Percentiles rank a stretch among this genome's conserved stretches.
Conservation (phyloP, 2,329 filamentous ascomycete species). For the Escovopsis sp. region DNA sequence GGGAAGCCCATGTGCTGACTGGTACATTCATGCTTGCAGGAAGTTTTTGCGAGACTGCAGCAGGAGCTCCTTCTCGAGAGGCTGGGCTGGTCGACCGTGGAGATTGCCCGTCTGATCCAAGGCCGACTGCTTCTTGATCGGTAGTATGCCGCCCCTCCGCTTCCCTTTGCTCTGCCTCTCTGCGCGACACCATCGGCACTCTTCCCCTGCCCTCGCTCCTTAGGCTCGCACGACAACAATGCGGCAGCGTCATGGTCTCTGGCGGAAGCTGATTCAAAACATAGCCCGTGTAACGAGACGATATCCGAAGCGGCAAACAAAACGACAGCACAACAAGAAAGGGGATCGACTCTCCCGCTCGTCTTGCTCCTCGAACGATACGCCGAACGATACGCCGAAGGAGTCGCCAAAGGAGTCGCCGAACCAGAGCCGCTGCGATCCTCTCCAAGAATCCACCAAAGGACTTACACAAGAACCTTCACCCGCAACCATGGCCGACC, state of each 20-base stretch:
- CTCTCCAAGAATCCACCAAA: slow-evolving; percentile 3
- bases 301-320: slow-evolving; percentile 5
- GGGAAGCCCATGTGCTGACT: too few relatives aligned
- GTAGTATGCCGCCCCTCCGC: slow-evolving; percentile 5
- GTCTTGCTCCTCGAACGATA: too few relatives aligned
- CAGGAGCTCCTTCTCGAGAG: too few relatives aligned
- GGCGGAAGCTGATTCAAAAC: slow-evolving; percentile 18
- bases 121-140: slow-evolving; percentile 2
- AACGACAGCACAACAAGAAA: background rate
- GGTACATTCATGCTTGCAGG: too few relatives aligned
- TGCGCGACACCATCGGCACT: background rate
- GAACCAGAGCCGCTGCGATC: background rate
- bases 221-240: slow-evolving; percentile 11
- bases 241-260: slow-evolving; percentile 10
- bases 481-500: slow-evolving; percentile 52
- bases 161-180: background rate
- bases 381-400: too few relatives aligned
- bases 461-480: slow-evolving; percentile 4
- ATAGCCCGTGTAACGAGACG: slow-evolving; percentile 13
- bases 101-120: background rate
- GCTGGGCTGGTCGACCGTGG: too few relatives aligned
- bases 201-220: slow-evolving; percentile 1
- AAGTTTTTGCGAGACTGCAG: too few relatives aligned
- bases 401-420: background rate
- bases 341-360: background rate